phyloP scores from a whole-genome alignment of 2,329 filamentous ascomycete species.

The Chlorencoelia australis region DNA sequence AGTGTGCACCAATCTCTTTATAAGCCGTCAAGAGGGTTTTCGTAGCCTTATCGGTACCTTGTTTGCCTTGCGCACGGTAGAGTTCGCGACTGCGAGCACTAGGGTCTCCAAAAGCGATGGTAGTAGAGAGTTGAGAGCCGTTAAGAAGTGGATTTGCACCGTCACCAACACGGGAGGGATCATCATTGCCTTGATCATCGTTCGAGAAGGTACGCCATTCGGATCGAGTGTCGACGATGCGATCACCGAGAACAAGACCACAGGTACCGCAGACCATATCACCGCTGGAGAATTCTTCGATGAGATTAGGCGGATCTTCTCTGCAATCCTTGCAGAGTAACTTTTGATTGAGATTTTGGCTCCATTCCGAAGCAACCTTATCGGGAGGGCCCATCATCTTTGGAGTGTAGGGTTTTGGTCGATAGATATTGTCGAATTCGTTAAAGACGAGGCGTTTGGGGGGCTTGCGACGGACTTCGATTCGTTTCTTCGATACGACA shows the following conservation, averaged over 20 bases:
- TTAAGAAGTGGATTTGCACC: constrained; percentile 82
- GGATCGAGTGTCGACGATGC: constrained; percentile 89
- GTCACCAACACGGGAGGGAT: constrained; percentile 96
- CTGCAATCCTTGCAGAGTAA: constrained; percentile 86
- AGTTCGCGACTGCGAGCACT: constrained; percentile 63
- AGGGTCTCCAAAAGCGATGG: constrained; percentile 73
- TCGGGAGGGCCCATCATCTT: constrained; percentile 36
- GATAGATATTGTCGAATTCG: constrained; percentile 35
- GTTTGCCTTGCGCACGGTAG: constrained; percentile 74
- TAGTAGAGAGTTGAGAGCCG: constrained; percentile 80
- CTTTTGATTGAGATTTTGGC: constrained; percentile 75
- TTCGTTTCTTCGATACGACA: constrained; percentile 25
- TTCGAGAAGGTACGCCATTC: constrained; percentile 99
- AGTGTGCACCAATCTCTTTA: constrained; percentile 79
- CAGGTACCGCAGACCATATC: constrained; percentile 91
- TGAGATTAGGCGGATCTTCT: constrained; percentile 80
- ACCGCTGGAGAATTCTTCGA: constrained; percentile 85
- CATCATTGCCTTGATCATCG: constrained; percentile 91
- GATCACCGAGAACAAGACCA: constrained; percentile 79
- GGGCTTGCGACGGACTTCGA: constrained; percentile 28
- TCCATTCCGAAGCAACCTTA: constrained; percentile 19
- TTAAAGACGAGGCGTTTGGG: constrained; percentile 32
- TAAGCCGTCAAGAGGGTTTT: constrained; percentile 73
- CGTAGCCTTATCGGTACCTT: constrained; percentile 70
- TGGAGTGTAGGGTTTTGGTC: constrained; percentile 31